phyloP scores from a whole-genome alignment of 2,329 filamentous ascomycete species.

The Cladosporium sp. region DNA sequence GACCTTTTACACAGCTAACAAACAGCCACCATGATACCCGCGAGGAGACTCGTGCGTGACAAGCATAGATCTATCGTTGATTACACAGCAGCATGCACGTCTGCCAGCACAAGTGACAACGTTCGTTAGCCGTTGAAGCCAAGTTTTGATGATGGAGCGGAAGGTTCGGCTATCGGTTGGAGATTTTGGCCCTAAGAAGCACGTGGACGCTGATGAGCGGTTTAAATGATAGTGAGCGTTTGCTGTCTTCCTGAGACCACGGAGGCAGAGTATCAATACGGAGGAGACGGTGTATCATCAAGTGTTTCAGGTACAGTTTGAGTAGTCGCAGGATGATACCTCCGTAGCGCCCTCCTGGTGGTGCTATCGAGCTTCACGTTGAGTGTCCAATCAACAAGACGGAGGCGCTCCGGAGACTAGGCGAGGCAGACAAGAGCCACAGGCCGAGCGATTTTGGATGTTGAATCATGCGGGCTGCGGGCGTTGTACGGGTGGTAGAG shows the following conservation, averaged over 20 bases:
- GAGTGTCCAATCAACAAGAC: conserved; percentile 4
- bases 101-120: neutral
- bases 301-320: conserved; percentile 5
- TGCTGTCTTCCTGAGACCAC: conserved; percentile 1
- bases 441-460: neutral
- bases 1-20: neutral
- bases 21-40: neutral
- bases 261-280: neutral
- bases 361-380: conserved; percentile 10
- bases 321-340: neutral
- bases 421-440: neutral
- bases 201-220: conserved; percentile 9
- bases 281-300: neutral
- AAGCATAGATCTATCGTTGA: neutral
- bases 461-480: neutral
- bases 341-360: neutral
- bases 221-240: conserved; percentile 2
- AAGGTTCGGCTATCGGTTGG: conserved; percentile 4
- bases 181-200: conserved; percentile 4
- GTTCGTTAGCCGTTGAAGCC: neutral
- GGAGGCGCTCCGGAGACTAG: conserved; percentile 6
- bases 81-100: neutral
- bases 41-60: neutral
- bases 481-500: neutral
- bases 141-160: conserved; percentile 2